Conservation (phyloP, 208 protist species). For the Leishmania arabica region DNA sequence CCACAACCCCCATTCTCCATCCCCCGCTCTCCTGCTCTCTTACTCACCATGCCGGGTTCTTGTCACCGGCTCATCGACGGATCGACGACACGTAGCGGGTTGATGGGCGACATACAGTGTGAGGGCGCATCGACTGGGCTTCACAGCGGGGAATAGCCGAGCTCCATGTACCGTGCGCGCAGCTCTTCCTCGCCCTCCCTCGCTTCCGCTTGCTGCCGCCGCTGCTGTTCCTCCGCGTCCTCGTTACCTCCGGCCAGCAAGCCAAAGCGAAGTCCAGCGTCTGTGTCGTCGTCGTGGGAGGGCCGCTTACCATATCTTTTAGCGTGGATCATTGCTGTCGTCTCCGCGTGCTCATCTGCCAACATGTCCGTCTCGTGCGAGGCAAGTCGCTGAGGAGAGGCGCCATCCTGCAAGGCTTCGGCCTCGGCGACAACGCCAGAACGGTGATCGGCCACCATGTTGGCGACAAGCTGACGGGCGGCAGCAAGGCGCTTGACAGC, state of each 20-base stretch:
- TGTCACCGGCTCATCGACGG: not conserved
- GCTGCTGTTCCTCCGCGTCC: constrained; percentile 13
- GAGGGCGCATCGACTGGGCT: not conserved
- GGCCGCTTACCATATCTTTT: not conserved
- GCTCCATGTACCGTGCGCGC: constrained; percentile 23
- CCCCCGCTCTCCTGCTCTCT: not conserved
- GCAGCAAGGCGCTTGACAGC: constrained; percentile 8
- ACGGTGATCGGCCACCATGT: constrained; percentile 28
- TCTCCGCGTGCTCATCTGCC: constrained; percentile 11
- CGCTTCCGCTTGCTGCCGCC: constrained; percentile 7
- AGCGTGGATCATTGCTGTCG: not conserved
- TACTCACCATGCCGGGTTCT: not conserved
- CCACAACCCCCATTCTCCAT: not conserved
- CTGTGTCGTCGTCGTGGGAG: constrained; percentile 3
- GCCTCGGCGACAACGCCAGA: constrained; percentile 36
- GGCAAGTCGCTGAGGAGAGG: not conserved
- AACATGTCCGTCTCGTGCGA: constrained; percentile 5
- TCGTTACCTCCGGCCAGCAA: constrained; percentile 20
- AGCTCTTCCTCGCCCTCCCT: constrained; percentile 13
- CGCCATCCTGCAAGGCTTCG: constrained; percentile 1
- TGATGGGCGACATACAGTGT: not conserved
- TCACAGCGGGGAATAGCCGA: constrained; percentile 35
- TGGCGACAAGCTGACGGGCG: constrained; percentile 23
- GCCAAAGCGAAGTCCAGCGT: constrained; percentile 21
- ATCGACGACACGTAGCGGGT: not conserved